phyloP scores from a whole-genome alignment of 306 rosid genomes.

The Vigna angularis region DNA sequence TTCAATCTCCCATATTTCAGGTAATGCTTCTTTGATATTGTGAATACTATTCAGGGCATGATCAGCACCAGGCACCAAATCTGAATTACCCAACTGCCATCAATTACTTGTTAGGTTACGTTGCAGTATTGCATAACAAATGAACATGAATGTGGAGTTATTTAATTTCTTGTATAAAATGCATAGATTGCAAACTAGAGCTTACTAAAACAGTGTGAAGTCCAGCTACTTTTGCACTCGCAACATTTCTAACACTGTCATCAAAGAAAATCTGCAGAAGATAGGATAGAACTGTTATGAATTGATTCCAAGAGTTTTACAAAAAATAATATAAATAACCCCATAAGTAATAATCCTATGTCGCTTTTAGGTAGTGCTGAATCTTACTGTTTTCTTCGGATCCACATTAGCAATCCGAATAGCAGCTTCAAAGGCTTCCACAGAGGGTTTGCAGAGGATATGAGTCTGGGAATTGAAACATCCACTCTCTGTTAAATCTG shows the following conservation, averaged over 20 bases:
- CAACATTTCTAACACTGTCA: conserved; percentile 81
- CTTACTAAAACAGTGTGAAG: conserved; percentile 85
- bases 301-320: conserved; percentile 27
- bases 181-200: conserved; percentile 31
- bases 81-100: conserved; percentile 80
- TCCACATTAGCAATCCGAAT: conserved; percentile 66
- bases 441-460: conserved; percentile 80
- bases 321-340: not conserved
- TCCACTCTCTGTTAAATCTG: conserved; percentile 16
- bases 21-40: conserved; percentile 83
- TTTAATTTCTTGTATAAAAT: conserved; percentile 9
- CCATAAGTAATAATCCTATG: not conserved
- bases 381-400: conserved; percentile 70
- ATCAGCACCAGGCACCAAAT: conserved; percentile 77
- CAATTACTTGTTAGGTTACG: conserved; percentile 12
- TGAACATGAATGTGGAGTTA: not conserved
- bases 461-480: conserved; percentile 37
- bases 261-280: conserved; percentile 80
- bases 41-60: conserved; percentile 81
- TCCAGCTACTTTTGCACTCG: conserved; percentile 79
- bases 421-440: conserved; percentile 75
- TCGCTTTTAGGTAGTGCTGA: not conserved
- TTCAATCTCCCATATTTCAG: conserved; percentile 74
- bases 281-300: conserved; percentile 25
- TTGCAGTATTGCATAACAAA: conserved; percentile 30